These are phyloP conservation scores for Penicillium cataractarum DNA, from an alignment of 495 filamentous ascomycete genomes.

Conservation along the genomic window DNA sequence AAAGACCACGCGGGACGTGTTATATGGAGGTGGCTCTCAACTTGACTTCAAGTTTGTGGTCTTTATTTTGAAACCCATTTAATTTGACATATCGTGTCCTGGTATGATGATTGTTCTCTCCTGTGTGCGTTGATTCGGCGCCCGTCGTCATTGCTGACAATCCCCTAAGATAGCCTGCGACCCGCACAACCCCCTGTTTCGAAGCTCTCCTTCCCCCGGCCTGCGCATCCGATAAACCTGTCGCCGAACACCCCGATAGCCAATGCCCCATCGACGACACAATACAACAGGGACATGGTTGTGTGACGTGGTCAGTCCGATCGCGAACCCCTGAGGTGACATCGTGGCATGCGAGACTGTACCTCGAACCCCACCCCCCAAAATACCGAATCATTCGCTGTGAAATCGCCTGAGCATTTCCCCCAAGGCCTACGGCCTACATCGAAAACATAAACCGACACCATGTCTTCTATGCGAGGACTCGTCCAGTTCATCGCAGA, in stretches of 20 bases:
- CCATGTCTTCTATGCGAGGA: conserved; percentile 76
- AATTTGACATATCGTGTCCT: no score
- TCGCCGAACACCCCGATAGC: conserved; percentile 16
- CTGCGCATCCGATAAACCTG: conserved; percentile 7
- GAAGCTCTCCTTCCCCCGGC: conserved; percentile 11
- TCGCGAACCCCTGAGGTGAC: conserved; percentile 35
- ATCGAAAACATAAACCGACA: conserved; percentile 4
- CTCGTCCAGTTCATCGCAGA: conserved; percentile 99
- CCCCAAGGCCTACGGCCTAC: not conserved
- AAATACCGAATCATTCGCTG: not conserved
- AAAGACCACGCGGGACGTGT: conserved; percentile 19
- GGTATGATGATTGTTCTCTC: not conserved
- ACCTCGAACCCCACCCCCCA: conserved; percentile 22
- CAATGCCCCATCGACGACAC: conserved; percentile 29
- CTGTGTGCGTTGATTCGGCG: not conserved
- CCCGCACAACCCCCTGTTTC: conserved; percentile 28
- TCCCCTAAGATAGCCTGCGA: not conserved
- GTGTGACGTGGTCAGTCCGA: conserved; percentile 34
- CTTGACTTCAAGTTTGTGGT: conserved; percentile 11
- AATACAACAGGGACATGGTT: conserved; percentile 35
- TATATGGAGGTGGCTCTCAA: conserved; percentile 17
- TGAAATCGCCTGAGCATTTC: not conserved
- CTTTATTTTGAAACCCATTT: no score
- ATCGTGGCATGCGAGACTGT: conserved; percentile 32
- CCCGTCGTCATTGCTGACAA: conserved; percentile 15